Evolutionary conservation across 148 eudicot genomes (phyloP), one percentile per base, ranked within the genome.

Genomic region (Amaranthus cruentus): DNA sequence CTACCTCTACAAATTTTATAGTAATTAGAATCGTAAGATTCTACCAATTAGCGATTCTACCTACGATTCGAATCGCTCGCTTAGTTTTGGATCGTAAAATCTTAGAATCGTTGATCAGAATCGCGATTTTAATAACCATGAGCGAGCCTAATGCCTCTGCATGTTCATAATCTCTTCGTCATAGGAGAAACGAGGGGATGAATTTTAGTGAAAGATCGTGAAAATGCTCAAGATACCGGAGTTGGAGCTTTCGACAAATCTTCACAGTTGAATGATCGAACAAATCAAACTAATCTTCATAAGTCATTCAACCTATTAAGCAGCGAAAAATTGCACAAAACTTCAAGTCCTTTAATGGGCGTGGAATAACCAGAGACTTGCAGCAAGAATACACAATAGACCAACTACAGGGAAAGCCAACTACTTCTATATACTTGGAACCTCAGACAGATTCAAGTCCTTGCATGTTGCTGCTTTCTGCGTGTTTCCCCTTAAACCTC

Each of bases 381-480:
- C 42, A 57, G 50, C 0, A 48, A 62, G 70, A 70, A 62, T 54
- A 54, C 52, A 66, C 6, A 51, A 9, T 47, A 53, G 14, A 13
- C 68, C 6, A 55, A 52, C 5, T 42, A 62, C 55, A 49, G 50
- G 28, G 65, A 21, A n/a, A 53, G 18, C 42, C 9, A 28, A 28
- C 7, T 55, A 18, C 69, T 28, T 48, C 52, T 7, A 58, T 53
- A 48, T 11, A 28, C 38, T 28, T 28, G 2, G 38, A 28, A 28
- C 2, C 0, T 73, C 61, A 81, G 52, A 38, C 60, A 72, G 72
- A 65, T 71, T 81, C 60, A 1, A 53, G 71, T 60, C 50, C 73
- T 68, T 75, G 76, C 53, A 79, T 18, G 52, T 67, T 56, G 55
- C 72, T 52, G 61, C 55, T 15, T 77, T 70, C 80, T 18, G 47